phyloP scores from a whole-genome alignment of 2,329 filamentous ascomycete genomes.

The Teratosphaeria viscida region DNA sequence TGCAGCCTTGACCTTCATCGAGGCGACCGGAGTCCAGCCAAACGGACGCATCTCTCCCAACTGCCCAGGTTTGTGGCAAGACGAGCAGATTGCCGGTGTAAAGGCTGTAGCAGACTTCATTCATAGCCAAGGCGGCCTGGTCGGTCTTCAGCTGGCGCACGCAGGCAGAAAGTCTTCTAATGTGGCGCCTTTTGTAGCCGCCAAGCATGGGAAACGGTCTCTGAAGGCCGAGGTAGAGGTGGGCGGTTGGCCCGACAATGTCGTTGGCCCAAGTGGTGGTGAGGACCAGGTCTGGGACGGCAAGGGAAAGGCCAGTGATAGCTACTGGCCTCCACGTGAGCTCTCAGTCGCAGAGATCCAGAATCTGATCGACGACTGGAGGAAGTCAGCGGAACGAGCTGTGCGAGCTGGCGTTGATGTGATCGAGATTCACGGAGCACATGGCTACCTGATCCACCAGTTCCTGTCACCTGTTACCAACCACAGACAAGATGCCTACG shows the following conservation, averaged over 20 bases:
- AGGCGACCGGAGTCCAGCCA: conserved; percentile 66
- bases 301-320: conserved; percentile 19
- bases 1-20: conserved; percentile 61
- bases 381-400: conserved; percentile 45
- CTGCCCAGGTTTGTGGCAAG: conserved; percentile 70
- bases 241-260: conserved; percentile 45
- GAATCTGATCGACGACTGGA: conserved; percentile 52
- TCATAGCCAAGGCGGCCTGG: conserved; percentile 64
- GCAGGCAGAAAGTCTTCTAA: conserved; percentile 56
- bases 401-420: conserved; percentile 59
- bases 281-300: conserved; percentile 31
- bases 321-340: conserved; percentile 28
- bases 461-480: conserved; percentile 33
- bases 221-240: conserved; percentile 40
- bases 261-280: conserved; percentile 44
- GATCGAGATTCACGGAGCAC: conserved; percentile 70
- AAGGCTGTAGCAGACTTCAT: conserved; percentile 63
- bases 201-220: conserved; percentile 29
- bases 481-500: conserved; percentile 32
- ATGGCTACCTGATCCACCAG: conserved; percentile 63
- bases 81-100: conserved; percentile 66
- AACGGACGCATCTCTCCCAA: conserved; percentile 76
- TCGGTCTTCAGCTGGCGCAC: conserved; percentile 71
- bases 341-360: conserved; percentile 60
- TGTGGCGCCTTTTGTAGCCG: conserved; percentile 49